Evolutionary conservation across 148 eudicot genomes (phyloP).

Genomic region (Spergularia marina): DNA sequence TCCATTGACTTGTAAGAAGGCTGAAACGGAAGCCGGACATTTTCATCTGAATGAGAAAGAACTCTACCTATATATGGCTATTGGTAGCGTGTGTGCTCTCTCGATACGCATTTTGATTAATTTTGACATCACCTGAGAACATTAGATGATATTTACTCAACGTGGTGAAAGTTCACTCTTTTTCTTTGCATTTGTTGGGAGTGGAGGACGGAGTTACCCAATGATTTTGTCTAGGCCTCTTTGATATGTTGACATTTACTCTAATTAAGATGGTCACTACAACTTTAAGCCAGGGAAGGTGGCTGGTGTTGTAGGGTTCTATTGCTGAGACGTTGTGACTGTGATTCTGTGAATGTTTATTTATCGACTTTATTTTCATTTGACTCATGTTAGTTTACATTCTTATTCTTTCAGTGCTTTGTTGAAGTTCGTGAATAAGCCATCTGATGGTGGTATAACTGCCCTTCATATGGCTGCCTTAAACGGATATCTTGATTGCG

Average conservation of each 20-base stretch:
- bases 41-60: too few relatives aligned
- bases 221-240: too few relatives aligned
- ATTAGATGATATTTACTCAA: background rate
- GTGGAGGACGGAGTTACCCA: too few relatives aligned
- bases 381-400: slow-evolving; percentile 1
- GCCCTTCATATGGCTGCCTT: slow-evolving; percentile 99
- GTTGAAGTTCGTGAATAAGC: slow-evolving; percentile 83
- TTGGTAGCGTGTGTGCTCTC: background rate
- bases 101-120: background rate
- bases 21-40: too few relatives aligned
- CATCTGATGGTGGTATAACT: slow-evolving; percentile 97
- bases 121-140: background rate
- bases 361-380: background rate
- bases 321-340: background rate
- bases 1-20: too few relatives aligned
- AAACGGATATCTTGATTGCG: slow-evolving; percentile 86
- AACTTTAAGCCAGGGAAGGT: background rate
- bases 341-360: background rate
- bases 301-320: background rate
- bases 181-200: too few relatives aligned
- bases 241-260: too few relatives aligned
- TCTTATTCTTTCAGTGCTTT: slow-evolving; percentile 56
- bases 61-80: background rate
- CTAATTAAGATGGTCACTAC: background rate
- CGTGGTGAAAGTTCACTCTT: too few relatives aligned